Evolutionary conservation across 441 rosid species (phyloP), one percentile per base, ranked within the genome.

Genomic region (Sinapis alba): DNA sequence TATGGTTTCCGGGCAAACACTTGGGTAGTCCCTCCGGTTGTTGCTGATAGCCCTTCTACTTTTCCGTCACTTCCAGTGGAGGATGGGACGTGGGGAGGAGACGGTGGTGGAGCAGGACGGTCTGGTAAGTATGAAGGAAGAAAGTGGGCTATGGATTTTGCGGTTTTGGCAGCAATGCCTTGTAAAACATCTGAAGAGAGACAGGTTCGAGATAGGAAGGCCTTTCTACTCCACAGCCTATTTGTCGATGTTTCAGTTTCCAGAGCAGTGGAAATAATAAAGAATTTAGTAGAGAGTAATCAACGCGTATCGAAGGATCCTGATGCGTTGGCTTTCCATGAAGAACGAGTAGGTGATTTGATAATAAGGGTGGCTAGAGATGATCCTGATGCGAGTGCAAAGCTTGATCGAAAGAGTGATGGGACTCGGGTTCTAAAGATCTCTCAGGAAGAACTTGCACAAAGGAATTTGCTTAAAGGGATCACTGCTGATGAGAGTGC

Each of bases 401-500:
- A 88, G 78, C 57, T 85, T 82, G 92, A 88, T 68, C 75, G 89
- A 61, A 88, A 88, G 82, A 87, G 82, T 76, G 96, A 90, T 57
- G 96, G 93, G 65, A 79, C 80, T 80, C 83, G 15, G 81, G 90
- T 88, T 68, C 85, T 90, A 27, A 86, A 82, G 69, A 78, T 86
- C 71, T 81, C 96, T 68, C 82, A 77, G 68, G 89, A 84, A 11
- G 89, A 88, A 68, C 91, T 90, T 53, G 75, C 88, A 41, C 80
- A 65, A 67, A 81, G 93, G 61, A 90, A 90, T 84, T 86, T 90
- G 79, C 86, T 88, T 47, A 90, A 88, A 81, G 96, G 93, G 82
- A 90, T 90, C 80, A 90, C 93, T 69, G 93, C 96, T 51, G 93
- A 90, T 65, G 96, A 90, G 82, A 90, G 92, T 81, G 93, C 93